A percentile compares a stretch with the other conserved stretches of the same genome.
These are phyloP conservation scores for Penicillium brasilianum DNA, from an alignment of 2,329 filamentous ascomycete genomes.

Conservation along the genomic window DNA sequence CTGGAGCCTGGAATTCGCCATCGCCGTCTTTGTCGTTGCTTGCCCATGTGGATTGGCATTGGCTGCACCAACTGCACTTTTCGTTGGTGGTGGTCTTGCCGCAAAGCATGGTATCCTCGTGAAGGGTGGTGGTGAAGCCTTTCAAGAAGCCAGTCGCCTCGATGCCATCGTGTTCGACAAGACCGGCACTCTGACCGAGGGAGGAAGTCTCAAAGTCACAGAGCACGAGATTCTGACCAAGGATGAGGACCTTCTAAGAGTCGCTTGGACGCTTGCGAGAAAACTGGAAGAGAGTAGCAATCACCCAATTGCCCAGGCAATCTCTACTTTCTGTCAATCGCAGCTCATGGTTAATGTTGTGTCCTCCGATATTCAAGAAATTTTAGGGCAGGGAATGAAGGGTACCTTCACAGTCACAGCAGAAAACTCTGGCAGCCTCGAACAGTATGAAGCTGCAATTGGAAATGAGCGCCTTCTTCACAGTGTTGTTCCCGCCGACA, in stretches of 20 bases:
- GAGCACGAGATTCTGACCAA: slow-evolving; percentile 52
- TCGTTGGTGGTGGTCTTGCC: slow-evolving; percentile 79
- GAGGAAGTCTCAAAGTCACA: slow-evolving; percentile 62
- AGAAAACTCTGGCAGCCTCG: slow-evolving; percentile 20
- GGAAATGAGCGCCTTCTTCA: slow-evolving; percentile 63
- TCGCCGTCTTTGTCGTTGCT: slow-evolving; percentile 84
- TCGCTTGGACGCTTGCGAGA: slow-evolving; percentile 54
- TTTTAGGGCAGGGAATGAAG: slow-evolving; percentile 63
- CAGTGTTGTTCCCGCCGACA: slow-evolving; percentile 35
- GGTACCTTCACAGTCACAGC: slow-evolving; percentile 53
- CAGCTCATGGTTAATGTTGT: slow-evolving; percentile 33
- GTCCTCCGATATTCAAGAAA: slow-evolving; percentile 55
- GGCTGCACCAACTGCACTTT: slow-evolving; percentile 85
- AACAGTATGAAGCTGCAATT: slow-evolving; percentile 56
- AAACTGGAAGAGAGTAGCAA: slow-evolving; percentile 63
- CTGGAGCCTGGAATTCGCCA: slow-evolving; percentile 68
- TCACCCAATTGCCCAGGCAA: slow-evolving; percentile 64
- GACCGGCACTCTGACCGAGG: slow-evolving; percentile 79
- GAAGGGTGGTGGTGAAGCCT: slow-evolving; percentile 83
- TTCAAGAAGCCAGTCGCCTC: slow-evolving; percentile 79
- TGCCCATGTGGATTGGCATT: slow-evolving; percentile 84
- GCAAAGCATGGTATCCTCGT: slow-evolving; percentile 80
- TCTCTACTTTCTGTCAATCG: slow-evolving; percentile 55
- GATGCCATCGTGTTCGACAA: slow-evolving; percentile 87
- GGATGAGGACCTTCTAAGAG: slow-evolving; percentile 39